Evolutionary conservation across 2,329 filamentous ascomycete species (phyloP).

Genomic region (Zasmidium cellare): DNA sequence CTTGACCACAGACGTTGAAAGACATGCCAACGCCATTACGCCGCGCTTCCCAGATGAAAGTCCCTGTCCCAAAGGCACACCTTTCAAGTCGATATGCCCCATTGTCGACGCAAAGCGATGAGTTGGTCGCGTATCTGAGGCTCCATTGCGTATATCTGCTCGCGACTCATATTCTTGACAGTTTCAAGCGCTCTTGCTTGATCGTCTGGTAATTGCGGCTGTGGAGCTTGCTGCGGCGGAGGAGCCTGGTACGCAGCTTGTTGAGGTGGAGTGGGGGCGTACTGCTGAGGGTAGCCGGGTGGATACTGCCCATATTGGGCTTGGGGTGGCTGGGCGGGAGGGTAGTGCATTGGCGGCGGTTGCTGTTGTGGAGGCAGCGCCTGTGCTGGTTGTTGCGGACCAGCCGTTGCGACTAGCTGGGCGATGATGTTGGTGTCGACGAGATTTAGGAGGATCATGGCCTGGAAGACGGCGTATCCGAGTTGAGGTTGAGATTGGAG

Average conservation of each 20-base stretch:
- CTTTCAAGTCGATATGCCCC: too few species aligned
- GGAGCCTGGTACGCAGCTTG: conserved; percentile 39
- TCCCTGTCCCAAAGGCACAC: too few species aligned
- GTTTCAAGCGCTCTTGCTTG: conserved; percentile 42
- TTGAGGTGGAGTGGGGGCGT: conserved; percentile 29
- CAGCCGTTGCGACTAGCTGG: conserved; percentile 62
- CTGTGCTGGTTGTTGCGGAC: conserved; percentile 39
- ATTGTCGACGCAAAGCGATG: too few species aligned
- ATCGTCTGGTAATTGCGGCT: conserved; percentile 41
- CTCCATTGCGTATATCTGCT: conserved; percentile 67
- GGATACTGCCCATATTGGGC: conserved; percentile 30
- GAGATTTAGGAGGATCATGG: conserved; percentile 86
- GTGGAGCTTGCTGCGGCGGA: conserved; percentile 46
- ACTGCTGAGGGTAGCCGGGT: conserved; percentile 18
- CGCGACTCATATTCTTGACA: conserved; percentile 77
- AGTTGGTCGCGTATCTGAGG: too few species aligned
- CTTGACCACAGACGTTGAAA: not conserved
- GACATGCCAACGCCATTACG: not conserved
- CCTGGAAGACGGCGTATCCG: conserved; percentile 92
- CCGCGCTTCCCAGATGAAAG: too few species aligned
- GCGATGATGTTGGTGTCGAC: conserved; percentile 82
- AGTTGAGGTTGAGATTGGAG: conserved; percentile 88
- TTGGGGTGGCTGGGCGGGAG: conserved; percentile 31
- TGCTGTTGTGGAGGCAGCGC: conserved; percentile 23
- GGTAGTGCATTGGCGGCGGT: conserved; percentile 26